Conservation (phyloP, 148 eudicot genomes). For the Rhododendron williamsianum region DNA sequence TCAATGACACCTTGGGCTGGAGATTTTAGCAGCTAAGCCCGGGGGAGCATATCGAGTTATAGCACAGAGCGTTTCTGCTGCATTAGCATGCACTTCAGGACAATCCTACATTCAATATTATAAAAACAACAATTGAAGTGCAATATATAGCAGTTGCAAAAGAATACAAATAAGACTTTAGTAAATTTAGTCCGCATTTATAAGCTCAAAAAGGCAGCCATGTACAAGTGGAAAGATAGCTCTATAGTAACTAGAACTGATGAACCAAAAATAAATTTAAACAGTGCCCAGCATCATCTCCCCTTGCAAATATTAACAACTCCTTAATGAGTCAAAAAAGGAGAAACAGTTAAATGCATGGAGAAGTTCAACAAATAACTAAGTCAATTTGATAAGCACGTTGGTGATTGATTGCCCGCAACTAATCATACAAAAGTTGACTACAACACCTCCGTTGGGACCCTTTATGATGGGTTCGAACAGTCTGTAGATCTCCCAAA, state of each 20-base stretch:
- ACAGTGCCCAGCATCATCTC: not conserved
- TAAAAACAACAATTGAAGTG: not conserved
- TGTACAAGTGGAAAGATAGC: not conserved
- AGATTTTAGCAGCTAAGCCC: constrained; percentile 70
- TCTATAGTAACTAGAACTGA: not conserved
- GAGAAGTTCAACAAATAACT: not conserved
- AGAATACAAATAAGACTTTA: not conserved
- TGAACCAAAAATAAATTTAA: not conserved
- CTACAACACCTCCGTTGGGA: not conserved
- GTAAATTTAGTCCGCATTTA: not conserved
- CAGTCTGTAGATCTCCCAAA: not conserved
- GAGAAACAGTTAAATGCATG: not conserved
- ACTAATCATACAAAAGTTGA: not conserved
- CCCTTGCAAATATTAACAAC: not conserved
- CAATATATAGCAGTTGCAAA: not conserved
- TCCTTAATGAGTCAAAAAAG: not conserved
- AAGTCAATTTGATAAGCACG: constrained; percentile 1
- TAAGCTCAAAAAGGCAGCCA: not conserved
- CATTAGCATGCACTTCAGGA: constrained; percentile 97
- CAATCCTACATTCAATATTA: constrained; percentile 52
- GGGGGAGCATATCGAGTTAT: constrained; percentile 85
- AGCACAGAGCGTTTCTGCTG: constrained; percentile 88
- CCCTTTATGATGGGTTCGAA: not conserved
- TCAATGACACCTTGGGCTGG: constrained; percentile 72
- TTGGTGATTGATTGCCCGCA: not conserved